Percentiles rank a stretch among this genome's conserved stretches.
phyloP scores from a whole-genome alignment of 78 protist species.

The Anaeramoeba flamelloides region DNA sequence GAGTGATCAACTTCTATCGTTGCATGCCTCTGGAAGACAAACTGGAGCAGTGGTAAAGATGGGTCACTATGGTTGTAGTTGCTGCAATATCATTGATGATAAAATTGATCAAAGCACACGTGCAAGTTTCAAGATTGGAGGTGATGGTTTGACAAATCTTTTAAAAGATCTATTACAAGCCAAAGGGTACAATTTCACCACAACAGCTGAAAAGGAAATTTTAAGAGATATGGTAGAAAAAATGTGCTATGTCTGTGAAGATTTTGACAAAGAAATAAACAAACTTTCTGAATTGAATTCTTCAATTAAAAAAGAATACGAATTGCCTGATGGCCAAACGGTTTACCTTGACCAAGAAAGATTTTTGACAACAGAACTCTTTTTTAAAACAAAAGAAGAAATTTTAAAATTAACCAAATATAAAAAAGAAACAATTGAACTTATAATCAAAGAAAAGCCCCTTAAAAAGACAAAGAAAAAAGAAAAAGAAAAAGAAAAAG shows the following conservation, averaged over 20 bases:
- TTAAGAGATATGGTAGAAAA: not conserved
- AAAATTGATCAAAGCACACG: not conserved
- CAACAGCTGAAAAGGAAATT: not conserved
- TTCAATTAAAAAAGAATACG: not conserved
- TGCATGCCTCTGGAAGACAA: not conserved
- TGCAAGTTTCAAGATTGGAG: not conserved
- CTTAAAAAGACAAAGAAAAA: too few relatives aligned
- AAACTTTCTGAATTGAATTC: not conserved
- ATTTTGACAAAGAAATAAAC: not conserved
- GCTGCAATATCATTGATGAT: not conserved
- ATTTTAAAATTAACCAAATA: too few relatives aligned
- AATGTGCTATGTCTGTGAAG: not conserved
- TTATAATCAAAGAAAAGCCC: too few relatives aligned
- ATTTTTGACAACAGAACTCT: not conserved
- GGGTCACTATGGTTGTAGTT: not conserved
- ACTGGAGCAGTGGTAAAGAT: not conserved
- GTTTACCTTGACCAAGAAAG: not conserved
- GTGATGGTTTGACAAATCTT: not conserved
- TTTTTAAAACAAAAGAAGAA: too few relatives aligned
- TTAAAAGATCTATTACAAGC: not conserved
- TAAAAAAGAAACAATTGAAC: too few relatives aligned
- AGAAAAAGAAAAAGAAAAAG: too few relatives aligned
- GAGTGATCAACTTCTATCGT: not conserved
- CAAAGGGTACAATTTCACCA: not conserved
- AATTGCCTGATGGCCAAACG: not conserved